Evolutionary conservation across 805 yeast species (phyloP), one percentile per base, ranked within the genome.

Genomic region (Saturnispora serradocipensis): DNA sequence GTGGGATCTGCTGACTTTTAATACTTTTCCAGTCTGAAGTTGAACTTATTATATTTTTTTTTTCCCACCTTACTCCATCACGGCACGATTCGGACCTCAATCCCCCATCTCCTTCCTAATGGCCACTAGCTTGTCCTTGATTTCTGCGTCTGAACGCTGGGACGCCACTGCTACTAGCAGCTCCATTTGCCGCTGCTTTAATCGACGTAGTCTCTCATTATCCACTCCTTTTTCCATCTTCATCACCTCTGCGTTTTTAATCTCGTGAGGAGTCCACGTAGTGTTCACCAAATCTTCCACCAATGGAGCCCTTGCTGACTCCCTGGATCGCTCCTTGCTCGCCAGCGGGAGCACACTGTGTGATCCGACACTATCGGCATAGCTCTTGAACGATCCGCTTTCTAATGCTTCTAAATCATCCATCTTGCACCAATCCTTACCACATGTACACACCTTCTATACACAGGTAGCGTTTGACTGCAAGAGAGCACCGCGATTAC

Each of bases 401-500:
- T 49, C 51, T 13, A 49, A 43, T 3, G 51, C 51, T 5, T 49
- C 46, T n/a, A 49, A 32, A 36, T 49, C 51, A 18, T 49, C 47
- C 16, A 43, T 43, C 1, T 25, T 38, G 5, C 20, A 13, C 36
- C 15, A 38, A 38, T 13, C n/a, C 11, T 30, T 30, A 30, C 5
- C 11, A 25, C 18, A 35, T 35, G 20, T n/a, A 16, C 39, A 8
- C 18, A n/a, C 18, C 39, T 38, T 20, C 42, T 20, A 30, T 13
- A 13, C 11, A 30, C 34, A 30, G 1, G 13, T 11, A 30, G 13
- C 34, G 32, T 30, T 30, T 30, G 11, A 30, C 5, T 30, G 4
- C 2, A 30, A 9, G 28, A 5, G 28, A 25, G 28, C 28, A 25
- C 28, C 10, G 28, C 28, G 28, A 25, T 30, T 30, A 30, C 34